These are phyloP conservation scores for Phytopythium montanum DNA, from an alignment of 352 stramenopile genomes.

Conservation along the genomic window DNA sequence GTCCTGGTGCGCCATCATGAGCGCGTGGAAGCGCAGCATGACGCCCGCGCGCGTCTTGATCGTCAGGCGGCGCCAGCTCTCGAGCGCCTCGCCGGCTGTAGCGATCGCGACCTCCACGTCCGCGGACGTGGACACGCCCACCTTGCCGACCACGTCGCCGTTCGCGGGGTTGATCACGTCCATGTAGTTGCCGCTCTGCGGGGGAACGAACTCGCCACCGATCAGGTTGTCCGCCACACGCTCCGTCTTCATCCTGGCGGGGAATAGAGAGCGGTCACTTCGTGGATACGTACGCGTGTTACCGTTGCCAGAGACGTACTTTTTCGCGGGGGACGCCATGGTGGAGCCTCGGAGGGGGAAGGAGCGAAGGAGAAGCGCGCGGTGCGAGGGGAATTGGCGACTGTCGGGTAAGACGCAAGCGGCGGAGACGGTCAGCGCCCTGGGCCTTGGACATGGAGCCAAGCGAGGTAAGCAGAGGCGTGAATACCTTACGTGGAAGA, in stretches of 20 bases:
- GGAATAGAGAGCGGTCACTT: not conserved
- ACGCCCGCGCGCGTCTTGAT: constrained; percentile 94
- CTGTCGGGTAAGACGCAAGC: not conserved
- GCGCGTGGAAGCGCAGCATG: constrained; percentile 96
- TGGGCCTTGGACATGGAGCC: not conserved
- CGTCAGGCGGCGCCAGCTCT: constrained; percentile 88
- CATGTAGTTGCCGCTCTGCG: constrained; percentile 36
- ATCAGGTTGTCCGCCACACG: constrained; percentile 61
- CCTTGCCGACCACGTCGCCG: constrained; percentile 67
- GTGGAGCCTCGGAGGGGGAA: not conserved
- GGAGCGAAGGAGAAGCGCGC: not conserved
- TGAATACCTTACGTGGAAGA: not conserved
- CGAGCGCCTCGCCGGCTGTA: constrained; percentile 80
- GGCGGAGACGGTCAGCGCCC: not conserved
- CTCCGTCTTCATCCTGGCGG: not conserved
- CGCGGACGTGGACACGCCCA: constrained; percentile 66
- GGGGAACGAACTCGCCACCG: constrained; percentile 51
- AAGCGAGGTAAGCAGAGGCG: not conserved
- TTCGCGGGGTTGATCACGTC: constrained; percentile 67
- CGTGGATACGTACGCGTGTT: too few species aligned
- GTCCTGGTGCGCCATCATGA: constrained; percentile 89
- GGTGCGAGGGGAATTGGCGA: constrained; percentile 1
- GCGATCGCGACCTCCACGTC: constrained; percentile 89
- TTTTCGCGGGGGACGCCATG: constrained; percentile 21
- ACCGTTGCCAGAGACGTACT: constrained; percentile 5